A percentile compares a stretch with the other conserved stretches of the same genome.
phyloP scores from a whole-genome alignment of 1,139 yeast genomes.

The Hyphopichia fennica region DNA sequence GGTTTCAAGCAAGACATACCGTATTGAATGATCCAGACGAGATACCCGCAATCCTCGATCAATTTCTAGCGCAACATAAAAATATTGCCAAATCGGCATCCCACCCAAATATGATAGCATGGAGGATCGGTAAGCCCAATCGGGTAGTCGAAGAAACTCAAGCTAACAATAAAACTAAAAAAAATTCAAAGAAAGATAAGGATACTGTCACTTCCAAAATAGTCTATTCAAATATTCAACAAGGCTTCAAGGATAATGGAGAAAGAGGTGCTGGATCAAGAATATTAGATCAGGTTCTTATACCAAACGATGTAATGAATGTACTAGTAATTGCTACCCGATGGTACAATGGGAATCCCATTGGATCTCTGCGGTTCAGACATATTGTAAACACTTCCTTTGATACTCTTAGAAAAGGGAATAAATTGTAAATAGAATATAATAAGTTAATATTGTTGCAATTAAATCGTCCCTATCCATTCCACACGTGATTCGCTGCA shows the following conservation, averaged over 20 bases:
- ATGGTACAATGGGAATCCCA: slow-evolving; percentile 72
- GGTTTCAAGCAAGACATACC: slow-evolving; percentile 60
- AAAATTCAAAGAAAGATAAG: slow-evolving; percentile 6
- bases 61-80: slow-evolving; percentile 37
- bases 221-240: slow-evolving; percentile 32
- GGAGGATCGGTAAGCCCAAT: slow-evolving; percentile 48
- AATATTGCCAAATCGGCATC: slow-evolving; percentile 50
- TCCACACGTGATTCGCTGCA: no score
- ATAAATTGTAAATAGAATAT: neutral
- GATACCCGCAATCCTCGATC: slow-evolving; percentile 35
- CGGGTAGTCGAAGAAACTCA: slow-evolving; percentile 3
- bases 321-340: slow-evolving; percentile 63
- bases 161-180: neutral
- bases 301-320: slow-evolving; percentile 46
- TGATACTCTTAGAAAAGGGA: slow-evolving; percentile 35
- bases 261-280: slow-evolving; percentile 67
- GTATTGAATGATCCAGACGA: slow-evolving; percentile 34
- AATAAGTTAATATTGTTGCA: no score
- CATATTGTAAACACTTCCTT: slow-evolving; percentile 56
- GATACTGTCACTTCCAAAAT: slow-evolving; percentile 1
- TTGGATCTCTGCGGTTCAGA: slow-evolving; percentile 65
- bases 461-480: neutral
- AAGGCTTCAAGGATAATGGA: slow-evolving; percentile 62
- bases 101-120: slow-evolving; percentile 69
- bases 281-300: slow-evolving; percentile 44